A percentile compares a stretch with the other conserved stretches of the same genome.
These are phyloP conservation scores for Dimocarpus longan DNA, from an alignment of 345 rosid species.

Conservation along the genomic window DNA sequence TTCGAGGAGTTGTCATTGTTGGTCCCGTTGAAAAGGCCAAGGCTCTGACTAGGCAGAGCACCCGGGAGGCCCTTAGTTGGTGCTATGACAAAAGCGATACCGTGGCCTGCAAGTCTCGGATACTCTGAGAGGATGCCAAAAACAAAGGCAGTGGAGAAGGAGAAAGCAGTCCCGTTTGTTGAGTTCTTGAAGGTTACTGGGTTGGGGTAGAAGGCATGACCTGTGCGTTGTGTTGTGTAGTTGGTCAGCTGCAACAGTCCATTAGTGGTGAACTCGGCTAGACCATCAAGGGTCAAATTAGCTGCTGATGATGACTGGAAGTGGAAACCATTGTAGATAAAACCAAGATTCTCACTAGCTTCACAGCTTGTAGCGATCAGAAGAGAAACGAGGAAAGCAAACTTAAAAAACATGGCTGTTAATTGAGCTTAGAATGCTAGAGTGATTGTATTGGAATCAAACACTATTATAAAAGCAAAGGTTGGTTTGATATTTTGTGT, in stretches of 20 bases:
- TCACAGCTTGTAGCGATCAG: constrained; percentile 7
- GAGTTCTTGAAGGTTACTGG: constrained; percentile 44
- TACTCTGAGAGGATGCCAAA: constrained; percentile 55
- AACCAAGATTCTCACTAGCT: constrained; percentile 13
- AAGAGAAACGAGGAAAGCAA: neutral
- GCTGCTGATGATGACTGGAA: constrained; percentile 3
- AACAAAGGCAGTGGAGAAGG: constrained; percentile 61
- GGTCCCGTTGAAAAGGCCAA: constrained; percentile 49
- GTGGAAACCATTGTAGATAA: constrained; percentile 43
- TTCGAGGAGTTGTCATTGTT: constrained; percentile 43
- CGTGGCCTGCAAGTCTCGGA: constrained; percentile 38
- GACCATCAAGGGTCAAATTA: constrained; percentile 46
- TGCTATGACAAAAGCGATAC: constrained; percentile 53
- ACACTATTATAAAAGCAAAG: too few relatives aligned
- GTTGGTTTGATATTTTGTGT: neutral
- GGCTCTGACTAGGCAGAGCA: constrained; percentile 35
- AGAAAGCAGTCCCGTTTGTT: constrained; percentile 24
- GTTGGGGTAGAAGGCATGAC: constrained; percentile 53
- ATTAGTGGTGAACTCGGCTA: constrained; percentile 28
- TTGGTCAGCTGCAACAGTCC: constrained; percentile 57
- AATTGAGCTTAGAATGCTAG: neutral
- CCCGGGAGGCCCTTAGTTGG: constrained; percentile 49
- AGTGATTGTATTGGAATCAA: too few relatives aligned
- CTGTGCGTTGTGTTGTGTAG: constrained; percentile 22
- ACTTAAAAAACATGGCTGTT: constrained; percentile 26